Percentiles rank a stretch among this genome's conserved stretches.
phyloP scores from a whole-genome alignment of 345 rosid genomes.

The Acer negundo region DNA sequence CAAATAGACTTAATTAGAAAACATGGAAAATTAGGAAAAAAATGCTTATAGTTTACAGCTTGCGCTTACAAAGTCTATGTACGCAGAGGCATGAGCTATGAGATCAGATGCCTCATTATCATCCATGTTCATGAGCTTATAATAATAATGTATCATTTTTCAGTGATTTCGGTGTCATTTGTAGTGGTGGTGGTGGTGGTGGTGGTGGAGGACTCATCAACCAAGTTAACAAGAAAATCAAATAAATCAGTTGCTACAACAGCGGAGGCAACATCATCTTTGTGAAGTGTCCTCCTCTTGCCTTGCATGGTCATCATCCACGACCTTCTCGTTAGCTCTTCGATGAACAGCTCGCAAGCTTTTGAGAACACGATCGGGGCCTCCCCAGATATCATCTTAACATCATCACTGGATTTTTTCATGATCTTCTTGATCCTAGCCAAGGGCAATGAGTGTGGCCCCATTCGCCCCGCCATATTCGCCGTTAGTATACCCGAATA shows the following conservation, averaged over 20 bases:
- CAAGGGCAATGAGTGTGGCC: constrained; percentile 56
- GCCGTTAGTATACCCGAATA: constrained; percentile 51
- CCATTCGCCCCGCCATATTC: constrained; percentile 31
- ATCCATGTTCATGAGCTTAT: neutral
- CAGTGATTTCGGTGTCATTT: neutral
- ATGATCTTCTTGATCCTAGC: constrained; percentile 82
- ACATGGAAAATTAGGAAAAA: neutral
- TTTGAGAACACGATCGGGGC: constrained; percentile 63
- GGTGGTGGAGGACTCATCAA: constrained; percentile 18
- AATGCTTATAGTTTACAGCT: constrained; percentile 4
- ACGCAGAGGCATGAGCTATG: neutral
- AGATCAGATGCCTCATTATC: neutral
- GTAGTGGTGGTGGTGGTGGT: neutral
- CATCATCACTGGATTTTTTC: constrained; percentile 61
- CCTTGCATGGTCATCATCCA: constrained; percentile 58
- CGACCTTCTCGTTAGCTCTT: constrained; percentile 56
- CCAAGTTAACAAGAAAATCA: constrained; percentile 59
- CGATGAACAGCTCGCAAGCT: constrained; percentile 66
- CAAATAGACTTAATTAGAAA: neutral
- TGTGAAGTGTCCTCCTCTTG: constrained; percentile 61
- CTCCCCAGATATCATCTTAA: constrained; percentile 70
- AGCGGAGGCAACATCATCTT: constrained; percentile 67
- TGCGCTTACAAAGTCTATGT: neutral
- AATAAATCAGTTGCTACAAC: constrained; percentile 53
- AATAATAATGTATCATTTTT: neutral